These are phyloP conservation scores for Talaromyces albobiverticillius DNA, from an alignment of 2,329 filamentous ascomycete species.

Conservation along the genomic window DNA sequence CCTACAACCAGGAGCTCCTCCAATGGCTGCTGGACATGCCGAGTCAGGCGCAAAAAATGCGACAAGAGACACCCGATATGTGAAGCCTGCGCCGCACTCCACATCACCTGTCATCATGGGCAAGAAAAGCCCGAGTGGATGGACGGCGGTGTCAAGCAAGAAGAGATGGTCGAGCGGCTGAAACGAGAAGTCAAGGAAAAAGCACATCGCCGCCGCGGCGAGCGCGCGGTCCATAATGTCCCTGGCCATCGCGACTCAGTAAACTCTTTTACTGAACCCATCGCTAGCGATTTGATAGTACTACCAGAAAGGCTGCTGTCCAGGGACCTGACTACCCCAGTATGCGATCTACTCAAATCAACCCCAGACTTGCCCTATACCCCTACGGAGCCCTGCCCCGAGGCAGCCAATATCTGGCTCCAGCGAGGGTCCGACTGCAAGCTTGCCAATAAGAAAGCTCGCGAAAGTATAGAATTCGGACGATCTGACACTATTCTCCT, in stretches of 20 bases:
- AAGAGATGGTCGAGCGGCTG: constrained; percentile 51
- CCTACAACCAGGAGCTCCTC: background rate
- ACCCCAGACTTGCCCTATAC: background rate
- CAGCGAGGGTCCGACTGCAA: constrained; percentile 5
- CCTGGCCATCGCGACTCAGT: background rate
- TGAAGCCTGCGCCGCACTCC: constrained; percentile 50
- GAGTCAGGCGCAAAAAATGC: constrained; percentile 61
- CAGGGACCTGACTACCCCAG: background rate
- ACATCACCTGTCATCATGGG: constrained; percentile 56
- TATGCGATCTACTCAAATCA: background rate
- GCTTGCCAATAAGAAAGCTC: background rate
- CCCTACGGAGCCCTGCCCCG: background rate
- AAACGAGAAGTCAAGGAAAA: constrained; percentile 59
- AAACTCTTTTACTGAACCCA: background rate
- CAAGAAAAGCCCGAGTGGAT: constrained; percentile 58
- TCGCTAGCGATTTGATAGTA: background rate
- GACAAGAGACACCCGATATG: constrained; percentile 55
- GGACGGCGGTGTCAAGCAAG: constrained; percentile 50
- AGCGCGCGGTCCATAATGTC: background rate
- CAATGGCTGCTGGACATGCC: constrained; percentile 57
- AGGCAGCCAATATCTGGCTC: background rate
- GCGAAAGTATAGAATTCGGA: background rate
- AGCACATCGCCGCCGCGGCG: constrained; percentile 42
- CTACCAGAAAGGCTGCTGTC: background rate
- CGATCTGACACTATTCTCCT: constrained; percentile 33